phyloP scores from a whole-genome alignment of 2,329 filamentous ascomycete genomes.

The Huntiella omanensis region DNA sequence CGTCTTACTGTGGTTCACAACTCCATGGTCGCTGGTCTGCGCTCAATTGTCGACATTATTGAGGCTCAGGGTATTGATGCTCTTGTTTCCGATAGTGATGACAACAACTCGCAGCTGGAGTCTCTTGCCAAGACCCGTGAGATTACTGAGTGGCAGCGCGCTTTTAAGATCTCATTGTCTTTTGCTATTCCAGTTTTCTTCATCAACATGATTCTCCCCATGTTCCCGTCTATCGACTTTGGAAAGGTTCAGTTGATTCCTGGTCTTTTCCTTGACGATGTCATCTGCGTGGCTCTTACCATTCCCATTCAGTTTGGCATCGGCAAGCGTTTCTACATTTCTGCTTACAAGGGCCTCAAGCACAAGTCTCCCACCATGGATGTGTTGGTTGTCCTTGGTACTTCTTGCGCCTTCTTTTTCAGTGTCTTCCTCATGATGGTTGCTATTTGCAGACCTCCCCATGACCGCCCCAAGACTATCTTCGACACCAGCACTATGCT shows the following conservation, averaged over 20 bases:
- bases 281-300: constrained; percentile 67
- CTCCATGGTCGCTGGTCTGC: constrained; percentile 53
- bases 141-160: constrained; percentile 77
- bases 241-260: constrained; percentile 46
- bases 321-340: constrained; percentile 80
- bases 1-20: constrained; percentile 58
- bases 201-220: constrained; percentile 85
- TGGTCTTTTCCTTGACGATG: constrained; percentile 74
- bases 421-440: constrained; percentile 75
- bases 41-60: constrained; percentile 62
- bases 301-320: constrained; percentile 93
- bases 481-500: constrained; percentile 99
- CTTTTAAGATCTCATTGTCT: constrained; percentile 56
- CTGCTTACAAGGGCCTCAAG: constrained; percentile 81
- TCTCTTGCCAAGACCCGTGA: constrained; percentile 92
- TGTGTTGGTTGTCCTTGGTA: constrained; percentile 82
- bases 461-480: constrained; percentile 66
- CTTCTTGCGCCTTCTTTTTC: constrained; percentile 91
- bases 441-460: constrained; percentile 54
- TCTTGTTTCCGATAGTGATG: constrained; percentile 72
- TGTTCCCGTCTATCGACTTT: constrained; percentile 65
- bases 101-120: constrained; percentile 92
- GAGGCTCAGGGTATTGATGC: constrained; percentile 78
- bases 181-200: constrained; percentile 86
- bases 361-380: constrained; percentile 95